phyloP scores from a whole-genome alignment of 805 yeast species.

The Candida anglica region DNA sequence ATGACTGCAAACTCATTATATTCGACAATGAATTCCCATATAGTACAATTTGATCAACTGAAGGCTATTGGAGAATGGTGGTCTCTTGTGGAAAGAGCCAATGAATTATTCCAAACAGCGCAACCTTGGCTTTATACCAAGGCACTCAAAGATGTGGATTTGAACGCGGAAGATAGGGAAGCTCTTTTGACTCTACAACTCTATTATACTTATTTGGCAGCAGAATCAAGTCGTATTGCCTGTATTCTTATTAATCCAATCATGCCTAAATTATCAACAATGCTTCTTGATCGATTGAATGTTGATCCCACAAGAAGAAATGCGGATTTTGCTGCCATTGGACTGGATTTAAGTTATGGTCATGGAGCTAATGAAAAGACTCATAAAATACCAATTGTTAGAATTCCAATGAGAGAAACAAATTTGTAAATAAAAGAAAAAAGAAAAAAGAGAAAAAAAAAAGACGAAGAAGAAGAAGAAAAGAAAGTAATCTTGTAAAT shows the following conservation, averaged over 20 bases:
- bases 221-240: constrained; percentile 66
- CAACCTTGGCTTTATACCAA: constrained; percentile 71
- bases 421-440: not conserved
- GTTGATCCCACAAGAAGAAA: constrained; percentile 45
- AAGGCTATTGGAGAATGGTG: constrained; percentile 57
- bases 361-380: constrained; percentile 41
- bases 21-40: constrained; percentile 36
- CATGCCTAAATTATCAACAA: constrained; percentile 59
- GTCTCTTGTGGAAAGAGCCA: constrained; percentile 55
- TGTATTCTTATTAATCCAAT: constrained; percentile 69
- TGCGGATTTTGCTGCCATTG: constrained; percentile 44
- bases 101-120: constrained; percentile 59
- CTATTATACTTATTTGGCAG: constrained; percentile 55
- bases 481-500: not conserved
- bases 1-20: constrained; percentile 30
- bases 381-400: constrained; percentile 48
- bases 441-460: not conserved
- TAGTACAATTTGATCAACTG: constrained; percentile 48
- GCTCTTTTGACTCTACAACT: constrained; percentile 27
- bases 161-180: not conserved
- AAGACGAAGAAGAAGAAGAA: not conserved
- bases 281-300: constrained; percentile 58
- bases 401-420: constrained; percentile 15
- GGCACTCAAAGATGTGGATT: constrained; percentile 12
- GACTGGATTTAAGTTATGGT: constrained; percentile 63